Percentiles rank a stretch among this genome's conserved stretches.
These are phyloP conservation scores for Entomortierella beljakovae DNA, from an alignment of 192 early-diverging fungal species.

Conservation along the genomic window DNA sequence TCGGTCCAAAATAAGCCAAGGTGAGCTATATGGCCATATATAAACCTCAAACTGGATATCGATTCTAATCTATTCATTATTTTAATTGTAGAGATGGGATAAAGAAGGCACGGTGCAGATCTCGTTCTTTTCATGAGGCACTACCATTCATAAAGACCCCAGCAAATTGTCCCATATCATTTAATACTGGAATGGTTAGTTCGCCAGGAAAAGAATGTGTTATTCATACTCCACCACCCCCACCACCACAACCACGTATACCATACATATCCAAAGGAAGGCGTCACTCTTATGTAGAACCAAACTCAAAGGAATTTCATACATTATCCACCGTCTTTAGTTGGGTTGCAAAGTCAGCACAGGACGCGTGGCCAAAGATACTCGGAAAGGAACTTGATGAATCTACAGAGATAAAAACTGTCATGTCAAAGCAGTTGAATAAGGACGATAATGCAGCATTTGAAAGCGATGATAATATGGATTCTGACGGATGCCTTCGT, in stretches of 20 bases:
- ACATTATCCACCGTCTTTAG: conserved; percentile 58
- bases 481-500: conserved; percentile 1
- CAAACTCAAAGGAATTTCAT: conserved; percentile 55
- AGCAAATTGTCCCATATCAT: background rate
- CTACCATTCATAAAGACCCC: conserved; percentile 18
- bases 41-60: too few species aligned
- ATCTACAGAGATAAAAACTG: background rate
- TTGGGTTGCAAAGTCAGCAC: conserved; percentile 45
- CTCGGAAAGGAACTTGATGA: background rate
- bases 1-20: background rate
- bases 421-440: background rate
- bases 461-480: conserved; percentile 30
- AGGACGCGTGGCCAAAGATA: conserved; percentile 6
- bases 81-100: background rate
- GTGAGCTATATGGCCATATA: background rate
- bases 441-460: background rate
- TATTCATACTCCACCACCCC: conserved; percentile 23
- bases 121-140: conserved; percentile 10
- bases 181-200: background rate
- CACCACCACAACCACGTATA: conserved; percentile 5
- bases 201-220: conserved; percentile 7
- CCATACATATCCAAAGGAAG: conserved; percentile 30
- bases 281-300: conserved; percentile 55
- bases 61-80: background rate
- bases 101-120: conserved; percentile 19